phyloP scores from a whole-genome alignment of 331 rosid species.

The Saraca asoca region DNA sequence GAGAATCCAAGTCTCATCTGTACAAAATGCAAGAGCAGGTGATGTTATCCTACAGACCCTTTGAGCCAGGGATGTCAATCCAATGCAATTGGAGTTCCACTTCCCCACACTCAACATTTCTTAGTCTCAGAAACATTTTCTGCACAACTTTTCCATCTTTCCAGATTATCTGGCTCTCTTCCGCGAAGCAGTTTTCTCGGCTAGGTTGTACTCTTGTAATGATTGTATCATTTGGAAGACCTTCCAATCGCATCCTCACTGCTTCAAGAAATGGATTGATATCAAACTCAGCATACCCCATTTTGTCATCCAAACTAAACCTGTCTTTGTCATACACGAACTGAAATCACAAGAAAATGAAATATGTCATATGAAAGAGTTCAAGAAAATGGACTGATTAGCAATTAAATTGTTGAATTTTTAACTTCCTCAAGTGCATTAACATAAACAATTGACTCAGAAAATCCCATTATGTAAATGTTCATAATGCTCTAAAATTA shows the following conservation, averaged over 20 bases:
- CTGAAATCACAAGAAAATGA: constrained; percentile 44
- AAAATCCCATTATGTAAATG: constrained; percentile 3
- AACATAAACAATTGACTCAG: background rate
- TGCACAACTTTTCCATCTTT: constrained; percentile 56
- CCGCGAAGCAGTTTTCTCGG: constrained; percentile 65
- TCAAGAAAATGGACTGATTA: background rate
- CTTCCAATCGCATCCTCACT: constrained; percentile 46
- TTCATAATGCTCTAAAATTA: constrained; percentile 15
- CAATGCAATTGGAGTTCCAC: constrained; percentile 64
- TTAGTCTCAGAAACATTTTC: constrained; percentile 57
- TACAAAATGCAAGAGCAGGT: constrained; percentile 19
- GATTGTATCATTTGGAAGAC: constrained; percentile 53
- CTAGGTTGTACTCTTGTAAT: constrained; percentile 54
- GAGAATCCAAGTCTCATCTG: constrained; percentile 18
- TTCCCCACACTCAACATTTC: constrained; percentile 79
- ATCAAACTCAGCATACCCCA: constrained; percentile 81
- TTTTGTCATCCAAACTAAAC: constrained; percentile 71
- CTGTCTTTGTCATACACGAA: constrained; percentile 68
- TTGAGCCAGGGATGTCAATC: constrained; percentile 77
- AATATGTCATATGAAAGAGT: background rate
- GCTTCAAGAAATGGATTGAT: constrained; percentile 60
- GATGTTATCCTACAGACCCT: constrained; percentile 42
- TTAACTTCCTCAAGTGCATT: constrained; percentile 1
- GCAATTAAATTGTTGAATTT: constrained; percentile 1
- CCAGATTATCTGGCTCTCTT: constrained; percentile 64